phyloP scores from a whole-genome alignment of 306 rosid species.

The Crotalaria pallida region DNA sequence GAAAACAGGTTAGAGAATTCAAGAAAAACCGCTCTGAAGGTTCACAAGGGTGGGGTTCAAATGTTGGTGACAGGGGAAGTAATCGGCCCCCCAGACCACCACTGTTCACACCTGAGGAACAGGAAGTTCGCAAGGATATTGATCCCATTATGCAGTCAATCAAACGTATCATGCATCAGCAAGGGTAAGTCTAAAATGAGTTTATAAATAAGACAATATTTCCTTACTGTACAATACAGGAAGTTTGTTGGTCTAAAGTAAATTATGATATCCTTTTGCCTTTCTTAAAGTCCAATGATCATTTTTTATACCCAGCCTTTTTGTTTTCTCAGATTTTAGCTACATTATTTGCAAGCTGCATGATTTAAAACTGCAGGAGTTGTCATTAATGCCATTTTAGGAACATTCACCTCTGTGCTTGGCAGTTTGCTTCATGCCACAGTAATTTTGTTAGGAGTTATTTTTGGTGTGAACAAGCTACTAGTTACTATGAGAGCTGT shows the following conservation, averaged over 20 bases:
- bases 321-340: not conserved
- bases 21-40: conserved; percentile 56
- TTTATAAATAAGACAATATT: not conserved
- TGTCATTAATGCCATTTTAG: conserved; percentile 10
- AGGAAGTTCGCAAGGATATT: conserved; percentile 48
- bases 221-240: not conserved
- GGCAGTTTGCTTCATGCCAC: conserved; percentile 2
- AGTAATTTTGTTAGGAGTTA: not conserved
- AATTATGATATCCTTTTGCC: not conserved
- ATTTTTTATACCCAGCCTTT: not conserved
- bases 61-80: conserved; percentile 57
- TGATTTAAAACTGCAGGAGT: conserved; percentile 6
- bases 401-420: conserved; percentile 11
- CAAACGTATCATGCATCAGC: conserved; percentile 69
- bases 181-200: conserved; percentile 54
- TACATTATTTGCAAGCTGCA: conserved; percentile 6
- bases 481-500: conserved; percentile 5
- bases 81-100: conserved; percentile 53
- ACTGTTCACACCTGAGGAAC: conserved; percentile 70
- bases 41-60: conserved; percentile 66
- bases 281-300: not conserved
- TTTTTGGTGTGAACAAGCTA: not conserved
- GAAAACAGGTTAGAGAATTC: conserved; percentile 39
- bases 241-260: not conserved
- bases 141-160: conserved; percentile 63